Conservation (phyloP, 2,329 filamentous ascomycete species). For the Trichoderma oligosporum region DNA sequence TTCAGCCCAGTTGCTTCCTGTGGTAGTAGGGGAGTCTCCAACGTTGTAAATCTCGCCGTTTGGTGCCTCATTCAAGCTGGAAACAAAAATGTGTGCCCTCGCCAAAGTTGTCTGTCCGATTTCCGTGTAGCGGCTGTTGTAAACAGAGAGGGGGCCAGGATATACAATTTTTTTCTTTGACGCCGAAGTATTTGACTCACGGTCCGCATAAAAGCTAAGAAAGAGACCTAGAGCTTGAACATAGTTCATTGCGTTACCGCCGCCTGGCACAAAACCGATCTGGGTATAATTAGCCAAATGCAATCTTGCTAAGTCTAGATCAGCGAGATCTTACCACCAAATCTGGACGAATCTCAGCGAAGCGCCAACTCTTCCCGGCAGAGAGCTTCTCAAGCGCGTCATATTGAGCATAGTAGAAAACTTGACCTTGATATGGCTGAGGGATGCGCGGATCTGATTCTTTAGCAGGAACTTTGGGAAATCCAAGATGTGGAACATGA, state of each 20-base stretch:
- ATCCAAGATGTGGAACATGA: conserved; percentile 10
- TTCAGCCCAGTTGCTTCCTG: conserved; percentile 11
- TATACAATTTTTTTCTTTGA: background rate
- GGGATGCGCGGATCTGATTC: conserved; percentile 13
- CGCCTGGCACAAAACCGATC: conserved; percentile 14
- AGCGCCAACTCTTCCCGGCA: conserved; percentile 11
- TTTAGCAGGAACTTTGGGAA: conserved; percentile 12
- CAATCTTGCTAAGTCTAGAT: background rate
- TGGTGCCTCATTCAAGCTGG: background rate
- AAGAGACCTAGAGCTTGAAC: conserved; percentile 10
- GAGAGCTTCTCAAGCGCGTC: background rate
- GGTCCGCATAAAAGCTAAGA: conserved; percentile 15
- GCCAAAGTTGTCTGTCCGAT: conserved; percentile 10
- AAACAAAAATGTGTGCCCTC: conserved; percentile 12
- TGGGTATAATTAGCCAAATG: background rate
- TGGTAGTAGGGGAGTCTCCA: conserved; percentile 7
- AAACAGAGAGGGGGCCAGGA: conserved; percentile 5
- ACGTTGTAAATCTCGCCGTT: conserved; percentile 13
- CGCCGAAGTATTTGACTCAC: background rate
- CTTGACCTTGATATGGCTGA: conserved; percentile 13
- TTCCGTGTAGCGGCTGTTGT: conserved; percentile 5
- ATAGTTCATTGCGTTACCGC: conserved; percentile 11
- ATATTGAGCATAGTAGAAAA: conserved; percentile 15
- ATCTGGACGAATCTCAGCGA: conserved; percentile 15
- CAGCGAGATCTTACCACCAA: background rate